Conservation (phyloP, 306 rosid species). For the Ziziphus jujuba region DNA sequence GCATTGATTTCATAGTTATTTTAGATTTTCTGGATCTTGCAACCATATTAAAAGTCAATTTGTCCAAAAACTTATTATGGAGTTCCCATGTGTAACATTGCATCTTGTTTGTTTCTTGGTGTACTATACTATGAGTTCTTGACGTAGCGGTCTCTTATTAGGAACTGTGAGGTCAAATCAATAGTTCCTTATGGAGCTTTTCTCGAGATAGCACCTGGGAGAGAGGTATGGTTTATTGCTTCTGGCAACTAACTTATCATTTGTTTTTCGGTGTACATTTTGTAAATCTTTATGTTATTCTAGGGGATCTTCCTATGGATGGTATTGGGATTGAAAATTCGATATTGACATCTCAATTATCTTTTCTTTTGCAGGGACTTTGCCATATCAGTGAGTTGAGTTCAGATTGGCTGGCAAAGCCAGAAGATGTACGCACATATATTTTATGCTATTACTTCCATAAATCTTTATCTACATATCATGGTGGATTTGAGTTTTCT, state of each 20-base stretch:
- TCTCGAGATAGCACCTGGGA: constrained; percentile 95
- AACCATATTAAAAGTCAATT: neutral
- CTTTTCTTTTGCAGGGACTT: constrained; percentile 67
- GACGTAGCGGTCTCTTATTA: constrained; percentile 18
- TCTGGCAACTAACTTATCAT: constrained; percentile 14
- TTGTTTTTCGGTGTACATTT: neutral
- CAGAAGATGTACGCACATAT: constrained; percentile 74
- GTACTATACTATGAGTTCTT: constrained; percentile 5
- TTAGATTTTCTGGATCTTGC: neutral
- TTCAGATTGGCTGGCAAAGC: constrained; percentile 86
- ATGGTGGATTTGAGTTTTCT: neutral
- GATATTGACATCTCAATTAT: constrained; percentile 20
- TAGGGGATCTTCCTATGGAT: neutral
- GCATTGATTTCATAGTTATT: neutral
- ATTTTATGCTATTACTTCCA: neutral
- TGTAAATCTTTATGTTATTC: neutral
- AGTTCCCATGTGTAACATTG: neutral
- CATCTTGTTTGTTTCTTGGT: neutral
- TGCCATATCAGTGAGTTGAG: constrained; percentile 96
- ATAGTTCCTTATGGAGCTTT: constrained; percentile 79
- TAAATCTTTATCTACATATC: neutral
- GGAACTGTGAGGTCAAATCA: constrained; percentile 90
- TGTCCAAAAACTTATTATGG: neutral
- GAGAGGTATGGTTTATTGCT: constrained; percentile 61
- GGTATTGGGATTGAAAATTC: constrained; percentile 4